phyloP scores from a whole-genome alignment of 108 stramenopile species.

The Pelagomonas calceolata region DNA sequence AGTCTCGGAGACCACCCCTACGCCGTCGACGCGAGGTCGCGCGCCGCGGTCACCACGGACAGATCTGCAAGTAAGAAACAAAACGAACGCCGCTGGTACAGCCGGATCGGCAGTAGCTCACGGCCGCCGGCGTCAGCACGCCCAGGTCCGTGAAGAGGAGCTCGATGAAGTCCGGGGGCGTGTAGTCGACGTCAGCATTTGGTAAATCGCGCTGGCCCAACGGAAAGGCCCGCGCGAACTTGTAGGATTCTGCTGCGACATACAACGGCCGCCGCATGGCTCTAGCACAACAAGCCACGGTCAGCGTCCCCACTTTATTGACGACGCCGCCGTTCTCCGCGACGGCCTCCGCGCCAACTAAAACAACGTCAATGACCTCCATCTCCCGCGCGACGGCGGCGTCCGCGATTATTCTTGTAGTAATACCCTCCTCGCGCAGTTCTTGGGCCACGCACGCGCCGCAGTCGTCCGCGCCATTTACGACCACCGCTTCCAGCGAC shows the following conservation, averaged over 20 bases:
- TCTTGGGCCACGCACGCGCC: constrained; percentile 62
- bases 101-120: constrained; percentile 85
- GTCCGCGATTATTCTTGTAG: constrained; percentile 76
- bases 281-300: constrained; percentile 57
- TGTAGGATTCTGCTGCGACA: constrained; percentile 93
- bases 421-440: constrained; percentile 67
- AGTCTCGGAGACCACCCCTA: too few relatives aligned
- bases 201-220: constrained; percentile 80
- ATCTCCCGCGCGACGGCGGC: constrained; percentile 85
- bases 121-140: constrained; percentile 89
- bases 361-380: constrained; percentile 79
- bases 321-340: constrained; percentile 92
- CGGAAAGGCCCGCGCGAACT: constrained; percentile 91
- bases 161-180: constrained; percentile 88
- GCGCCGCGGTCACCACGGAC: too few relatives aligned
- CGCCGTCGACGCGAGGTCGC: too few relatives aligned
- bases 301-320: constrained; percentile 80
- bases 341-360: constrained; percentile 92
- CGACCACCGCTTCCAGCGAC: constrained; percentile 74
- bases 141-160: constrained; percentile 95
- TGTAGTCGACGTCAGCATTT: constrained; percentile 67
- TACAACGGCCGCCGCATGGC: constrained; percentile 87
- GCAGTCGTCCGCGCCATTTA: constrained; percentile 74
- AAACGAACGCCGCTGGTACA: too few relatives aligned
- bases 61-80: too few relatives aligned